Percentiles rank a stretch among this genome's conserved stretches.
Conservation (phyloP, 768 basidiomycete genomes). For the Xerocomellus chrysenteron region DNA sequence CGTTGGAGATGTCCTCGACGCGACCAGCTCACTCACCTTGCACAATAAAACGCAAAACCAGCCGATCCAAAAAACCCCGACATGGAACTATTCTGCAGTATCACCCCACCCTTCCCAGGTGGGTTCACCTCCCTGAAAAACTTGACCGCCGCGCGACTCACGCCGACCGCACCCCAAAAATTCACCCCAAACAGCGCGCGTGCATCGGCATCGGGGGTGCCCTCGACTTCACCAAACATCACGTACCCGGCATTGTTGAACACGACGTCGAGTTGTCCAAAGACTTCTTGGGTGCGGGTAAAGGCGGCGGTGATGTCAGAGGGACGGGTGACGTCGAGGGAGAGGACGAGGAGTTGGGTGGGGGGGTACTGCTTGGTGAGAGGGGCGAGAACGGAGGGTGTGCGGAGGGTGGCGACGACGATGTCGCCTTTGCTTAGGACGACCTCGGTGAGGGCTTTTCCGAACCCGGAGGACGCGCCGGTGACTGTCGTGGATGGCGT, state of each 20-base stretch:
- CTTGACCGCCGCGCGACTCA: slow-evolving; percentile 25
- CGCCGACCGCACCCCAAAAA: slow-evolving; percentile 16
- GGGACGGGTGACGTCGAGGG: slow-evolving; percentile 38
- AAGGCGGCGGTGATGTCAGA: slow-evolving; percentile 37
- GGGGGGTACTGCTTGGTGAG: slow-evolving; percentile 25
- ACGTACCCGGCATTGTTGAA: slow-evolving; percentile 41
- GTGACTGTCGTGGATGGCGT: slow-evolving; percentile 6
- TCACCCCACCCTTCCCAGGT: slow-evolving; percentile 9
- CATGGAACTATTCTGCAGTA: slow-evolving; percentile 15
- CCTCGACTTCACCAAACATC: slow-evolving; percentile 35
- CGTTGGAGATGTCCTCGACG: background rate
- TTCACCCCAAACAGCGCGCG: slow-evolving; percentile 36
- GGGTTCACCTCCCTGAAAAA: slow-evolving; percentile 37
- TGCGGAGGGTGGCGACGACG: slow-evolving; percentile 43
- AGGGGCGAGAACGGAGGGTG: slow-evolving; percentile 29
- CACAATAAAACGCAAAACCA: slow-evolving; percentile 10
- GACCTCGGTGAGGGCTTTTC: slow-evolving; percentile 30
- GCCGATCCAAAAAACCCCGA: slow-evolving; percentile 1
- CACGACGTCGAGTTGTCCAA: slow-evolving; percentile 44
- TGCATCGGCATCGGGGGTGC: slow-evolving; percentile 29
- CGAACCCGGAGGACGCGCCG: slow-evolving; percentile 41
- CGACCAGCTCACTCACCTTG: slow-evolving; percentile 5
- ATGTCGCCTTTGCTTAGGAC: slow-evolving; percentile 37
- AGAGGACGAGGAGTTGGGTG: slow-evolving; percentile 34
- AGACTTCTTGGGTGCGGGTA: slow-evolving; percentile 26